Evolutionary conservation across 1,139 yeast species (phyloP), one percentile per base, ranked within the genome.

Genomic region (Protomyces gravidus): DNA sequence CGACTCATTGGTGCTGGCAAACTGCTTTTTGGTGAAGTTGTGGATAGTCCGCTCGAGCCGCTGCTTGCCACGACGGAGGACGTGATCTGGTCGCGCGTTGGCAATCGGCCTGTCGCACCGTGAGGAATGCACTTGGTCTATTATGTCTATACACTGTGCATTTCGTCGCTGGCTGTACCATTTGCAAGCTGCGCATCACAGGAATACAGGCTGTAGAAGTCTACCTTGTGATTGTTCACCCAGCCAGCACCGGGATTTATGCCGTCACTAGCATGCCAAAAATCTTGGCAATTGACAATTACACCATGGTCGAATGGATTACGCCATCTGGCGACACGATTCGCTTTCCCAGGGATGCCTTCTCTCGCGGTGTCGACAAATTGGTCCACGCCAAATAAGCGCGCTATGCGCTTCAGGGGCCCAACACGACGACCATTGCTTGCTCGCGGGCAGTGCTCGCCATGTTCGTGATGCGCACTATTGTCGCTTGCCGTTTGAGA

Each of bases 381-480:
- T 63, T 75, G 77, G 61, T 72, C 73, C 55, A 75, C 65, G 3
- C 78, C 78, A 2, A 75, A 67, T 9, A 75, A 46, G 27, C 53
- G 42, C 23, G 61, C 50, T 40, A 64, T 50, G 36, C 45, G 33
- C 21, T 40, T 27, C 30, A 60, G 15, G 15, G 52, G 33, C 19
- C 59, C 45, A 11, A 61, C 48, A 32, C 59, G 63, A 9, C 47
- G 51, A n/a, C n/a, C n/a, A n/a, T n/a, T n/a, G 42, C 59, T 57
- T 19, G 27, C 6, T 19, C 36, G 50, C 9, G 23, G 5, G 30
- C 51, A 39, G 27, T 46, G 42, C 5, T 19, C 23, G 9, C 19
- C 50, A 3, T 40, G 51, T 17, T 45, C 51, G 5, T 33, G 21
- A 7, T 40, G 40, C 6, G 25, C 39, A 3, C 32, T 15, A 49